Base-by-base conservation (phyloP, 495 filamentous ascomycete genomes). In the Talaromyces nanjingensis region DNA sequence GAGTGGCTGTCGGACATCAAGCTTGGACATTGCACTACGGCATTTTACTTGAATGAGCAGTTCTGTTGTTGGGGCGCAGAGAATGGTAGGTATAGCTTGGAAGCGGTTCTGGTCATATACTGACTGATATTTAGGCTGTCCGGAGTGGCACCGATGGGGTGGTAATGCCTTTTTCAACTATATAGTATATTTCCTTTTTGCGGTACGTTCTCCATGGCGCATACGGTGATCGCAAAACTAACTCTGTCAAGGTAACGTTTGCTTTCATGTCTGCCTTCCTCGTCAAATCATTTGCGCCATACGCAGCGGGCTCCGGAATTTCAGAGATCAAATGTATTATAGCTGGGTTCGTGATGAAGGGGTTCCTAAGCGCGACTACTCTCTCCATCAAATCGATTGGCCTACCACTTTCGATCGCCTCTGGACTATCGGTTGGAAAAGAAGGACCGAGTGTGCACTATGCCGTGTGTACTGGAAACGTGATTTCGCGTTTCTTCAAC, bases 241-340 rank as follows among this genome's bases (percentile, higher is more conserved):
- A 66, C n/a, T 16, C 25, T 11, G 33, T 31, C 14, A 34, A 93
- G 90, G 84, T 89, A 2, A 65, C 91, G 4, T 96, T 98, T 72
- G 88, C 93, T 55, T 87, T 89, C 33, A 89, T 88, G 11, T 86
- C 92, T 1, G 96, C 92, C 2, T 86, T 81, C 42, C 81, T 98
- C 16, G 94, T 98, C 72, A 96, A 92, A 72, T 87, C 87, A 1
- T 98, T 96, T 75, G 92, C 94, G 11, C 96, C 94, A 14, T 98
- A 98, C 73, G 96, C 94, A 12, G 96, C 94, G 33, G 94, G 94
- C 31, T 97, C 93, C 24, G 94, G 94, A 56, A 98, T 98, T 63
- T 97, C 93, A 27, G 94, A 98, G 78, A 98, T 98, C 77, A 98
- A 98, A 76, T 98, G 94, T 75, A 98, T 98, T 68, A 96, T 98